Evolutionary conservation across 164 flowering plant genomes (phyloP), one percentile per base, ranked within the genome.

Genomic region (Nymphaea colorata): DNA sequence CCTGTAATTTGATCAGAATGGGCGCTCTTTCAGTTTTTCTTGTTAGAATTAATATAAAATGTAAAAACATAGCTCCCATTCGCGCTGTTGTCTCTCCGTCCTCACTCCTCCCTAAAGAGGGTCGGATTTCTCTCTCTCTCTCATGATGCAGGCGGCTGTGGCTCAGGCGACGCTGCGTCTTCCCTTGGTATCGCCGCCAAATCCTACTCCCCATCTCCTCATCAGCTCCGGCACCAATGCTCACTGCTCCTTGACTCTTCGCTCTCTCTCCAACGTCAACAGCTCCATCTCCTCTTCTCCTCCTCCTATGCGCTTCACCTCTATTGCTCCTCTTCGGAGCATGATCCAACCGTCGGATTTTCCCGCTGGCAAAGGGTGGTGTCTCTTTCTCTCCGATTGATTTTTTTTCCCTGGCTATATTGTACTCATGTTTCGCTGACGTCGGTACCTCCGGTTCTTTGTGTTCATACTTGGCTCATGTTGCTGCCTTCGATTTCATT

Each of bases 281-380:
- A 2, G 25, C 64, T 4, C n/a, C 42, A 51, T 51, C 57, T 41
- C 18, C 25, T 61, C 41, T 17, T 61, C 64, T 17, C 18, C 64
- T 41, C 64, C 64, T 8, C 59, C 12, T 55, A 8, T 55, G 3
- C 64, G 64, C 64, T 5, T 4, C 64, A 10, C 41, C 64, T 17
- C 12, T 41, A 8, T 51, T 15, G 3, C 14, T 51, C 65, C 64
- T 53, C 62, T 67, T 41, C 67, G 60, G 43, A 68, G 66, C 66
- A 61, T 42, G 25, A 59, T 75, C 6, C 61, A 42, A 17, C 69
- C 85, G 11, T 68, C 81, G 68, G 87, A 82, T 72, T 2, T 81
- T 74, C 81, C 74, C 66, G 85, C 73, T 42, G 85, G 87, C 55
- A 76, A 80, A 75, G 86, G 90, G 87, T 86, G 77, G 16, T 25